These are phyloP conservation scores for Ophiostoma piceae DNA, from an alignment of 2,329 filamentous ascomycete genomes.

Conservation along the genomic window DNA sequence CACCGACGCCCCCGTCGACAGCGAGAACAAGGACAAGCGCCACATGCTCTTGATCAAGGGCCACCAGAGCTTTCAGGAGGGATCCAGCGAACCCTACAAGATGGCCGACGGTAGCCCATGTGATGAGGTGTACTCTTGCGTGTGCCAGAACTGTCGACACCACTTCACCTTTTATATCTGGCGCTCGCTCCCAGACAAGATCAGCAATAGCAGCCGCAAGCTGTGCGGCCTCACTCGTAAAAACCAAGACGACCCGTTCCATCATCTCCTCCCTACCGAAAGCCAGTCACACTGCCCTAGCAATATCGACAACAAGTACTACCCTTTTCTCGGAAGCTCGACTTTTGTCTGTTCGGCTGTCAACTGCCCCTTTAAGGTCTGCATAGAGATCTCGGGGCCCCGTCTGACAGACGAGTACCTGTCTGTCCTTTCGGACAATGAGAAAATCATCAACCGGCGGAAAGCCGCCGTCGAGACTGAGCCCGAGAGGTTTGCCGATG, in stretches of 20 bases:
- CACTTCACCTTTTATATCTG: slow-evolving; percentile 34
- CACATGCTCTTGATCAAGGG: slow-evolving; percentile 28
- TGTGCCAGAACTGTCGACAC: slow-evolving; percentile 34
- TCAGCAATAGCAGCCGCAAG: not conserved
- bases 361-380: slow-evolving; percentile 41
- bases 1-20: not conserved
- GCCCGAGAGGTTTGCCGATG: slow-evolving; percentile 44
- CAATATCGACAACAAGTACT: slow-evolving; percentile 34
- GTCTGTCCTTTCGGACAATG: slow-evolving; percentile 42
- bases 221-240: slow-evolving; percentile 25
- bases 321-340: slow-evolving; percentile 37
- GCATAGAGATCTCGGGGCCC: slow-evolving; percentile 46
- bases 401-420: slow-evolving; percentile 44
- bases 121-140: slow-evolving; percentile 30
- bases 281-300: slow-evolving; percentile 10
- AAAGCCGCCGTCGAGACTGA: slow-evolving; percentile 40
- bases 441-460: slow-evolving; percentile 41
- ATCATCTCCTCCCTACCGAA: slow-evolving; percentile 30
- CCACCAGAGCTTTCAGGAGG: slow-evolving; percentile 26
- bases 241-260: slow-evolving; percentile 26
- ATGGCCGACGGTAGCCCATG: slow-evolving; percentile 24
- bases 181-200: not conserved
- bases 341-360: slow-evolving; percentile 40
- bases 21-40: not conserved
- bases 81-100: not conserved